phyloP scores from a whole-genome alignment of 2,329 filamentous ascomycete species.

The Anisogramma anomala region DNA sequence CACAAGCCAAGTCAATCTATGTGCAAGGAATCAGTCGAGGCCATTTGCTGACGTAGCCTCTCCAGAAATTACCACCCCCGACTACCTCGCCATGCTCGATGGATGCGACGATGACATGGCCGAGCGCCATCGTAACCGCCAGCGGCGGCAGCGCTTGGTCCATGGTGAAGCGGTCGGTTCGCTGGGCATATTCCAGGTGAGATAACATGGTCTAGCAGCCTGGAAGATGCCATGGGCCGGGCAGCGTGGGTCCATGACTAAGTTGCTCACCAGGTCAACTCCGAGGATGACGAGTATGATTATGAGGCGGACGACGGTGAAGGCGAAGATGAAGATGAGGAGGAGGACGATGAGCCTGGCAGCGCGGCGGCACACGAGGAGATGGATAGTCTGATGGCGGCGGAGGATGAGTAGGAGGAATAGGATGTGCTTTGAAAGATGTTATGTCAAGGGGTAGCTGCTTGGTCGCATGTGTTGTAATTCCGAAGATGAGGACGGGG shows the following conservation, averaged over 20 bases:
- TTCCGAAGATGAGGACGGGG: no score
- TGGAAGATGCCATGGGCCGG: no score
- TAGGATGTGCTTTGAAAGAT: no score
- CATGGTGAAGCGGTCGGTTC: neutral
- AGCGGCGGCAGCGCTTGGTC: neutral
- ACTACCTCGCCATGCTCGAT: constrained; percentile 17
- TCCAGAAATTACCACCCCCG: constrained; percentile 12
- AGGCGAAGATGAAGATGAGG: constrained; percentile 18
- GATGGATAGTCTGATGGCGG: neutral
- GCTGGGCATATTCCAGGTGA: constrained; percentile 8
- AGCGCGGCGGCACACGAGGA: neutral
- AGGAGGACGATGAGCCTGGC: constrained; percentile 7
- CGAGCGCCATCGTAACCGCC: neutral
- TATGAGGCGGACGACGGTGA: constrained; percentile 16
- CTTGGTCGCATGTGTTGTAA: no score
- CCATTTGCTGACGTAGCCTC: constrained; percentile 2
- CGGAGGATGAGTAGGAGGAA: neutral
- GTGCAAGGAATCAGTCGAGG: constrained; percentile 1
- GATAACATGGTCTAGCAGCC: neutral
- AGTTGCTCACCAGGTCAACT: constrained; percentile 4
- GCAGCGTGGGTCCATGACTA: no score
- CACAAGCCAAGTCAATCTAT: no score
- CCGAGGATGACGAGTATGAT: constrained; percentile 15
- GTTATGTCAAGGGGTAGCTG: no score
- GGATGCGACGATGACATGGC: neutral